Evolutionary conservation across 192 early-diverging fungal species (phyloP), one percentile per base, ranked within the genome.

Genomic region (Gigaspora rosea): DNA sequence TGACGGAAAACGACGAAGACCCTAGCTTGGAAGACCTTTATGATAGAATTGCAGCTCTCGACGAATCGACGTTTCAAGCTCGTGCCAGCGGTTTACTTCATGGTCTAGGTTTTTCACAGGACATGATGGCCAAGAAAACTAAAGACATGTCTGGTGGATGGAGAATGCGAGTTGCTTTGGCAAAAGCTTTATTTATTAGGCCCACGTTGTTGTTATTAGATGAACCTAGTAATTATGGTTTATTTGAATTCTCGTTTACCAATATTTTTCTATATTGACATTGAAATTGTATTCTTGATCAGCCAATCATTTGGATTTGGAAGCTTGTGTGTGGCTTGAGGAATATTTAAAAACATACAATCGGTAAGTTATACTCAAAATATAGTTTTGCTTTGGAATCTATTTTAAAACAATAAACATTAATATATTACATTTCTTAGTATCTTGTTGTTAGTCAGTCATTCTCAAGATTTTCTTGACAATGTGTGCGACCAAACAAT

Each of bases 71-170:
- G 41, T 99, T 99, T 82, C 96, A 98, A 79, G 83, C 93, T 56
- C 92, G 97, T 74, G 98, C 97, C 33, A 91, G 92, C 36, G 91
- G 90, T 74, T 89, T 99, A 58, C 88, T 99, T 50, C 81, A 94
- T 82, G 98, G 98, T 90, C 88, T 99, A 54, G 98, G 98, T 68
- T 99, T 99, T 85, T 87, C 82, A 74, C 87, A 92, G 78, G 85
- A 87, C 47, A 92, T 92, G 70, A 98, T 98, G 97, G 85, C 90
- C 79, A 92, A 94, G 86, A 88, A 87, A 78, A 99, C 98, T 65
- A 96, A 94, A 88, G 95, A 96, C 79, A 90, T 99, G 82, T 98
- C 96, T 81, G 98, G 98, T 91, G 98, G 98, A 82, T 99, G 98
- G 98, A 90, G 98, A 76, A 99, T 99, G 98, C 88, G 98, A 80